Base-by-base conservation (phyloP, 2,329 filamentous ascomycete genomes). In the Fulvia fulva region DNA sequence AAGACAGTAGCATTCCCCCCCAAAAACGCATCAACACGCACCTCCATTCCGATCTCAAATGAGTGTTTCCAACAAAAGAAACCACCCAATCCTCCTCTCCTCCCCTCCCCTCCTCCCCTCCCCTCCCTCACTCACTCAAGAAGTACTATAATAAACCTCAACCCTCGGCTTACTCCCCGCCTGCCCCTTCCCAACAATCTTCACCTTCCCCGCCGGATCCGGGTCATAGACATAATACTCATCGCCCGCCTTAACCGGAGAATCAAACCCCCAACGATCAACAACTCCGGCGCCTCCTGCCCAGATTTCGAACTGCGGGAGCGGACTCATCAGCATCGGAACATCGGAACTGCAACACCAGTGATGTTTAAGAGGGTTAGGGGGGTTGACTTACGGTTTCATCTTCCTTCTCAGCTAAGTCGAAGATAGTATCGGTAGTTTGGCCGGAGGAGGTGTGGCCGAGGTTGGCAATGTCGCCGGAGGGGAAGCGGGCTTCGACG, bases 301-400 rank as follows among this genome's bases (percentile, higher is more conserved):
- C 55, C 50, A 34, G 50, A 53, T 23, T 50, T 57, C 54, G 43
- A 57, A 55, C 44, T 47, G 44, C 9, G 37, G 8, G 34, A 37
- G 34, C 34, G 16, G n/a, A 5, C 14, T 9, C 34, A 14, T 5
- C 9, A 41, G 34, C 34, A 14, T 5, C 9, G 34, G 16, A 14
- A 16, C 34, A 37, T n/a, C 4, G 34, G 8, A n/a, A n/a, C n/a
- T n/a, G n/a, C n/a, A n/a, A n/a, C n/a, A n/a, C n/a, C n/a, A n/a
- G n/a, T n/a, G n/a, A n/a, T n/a, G n/a, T n/a, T n/a, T n/a, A n/a
- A n/a, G n/a, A n/a, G n/a, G n/a, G n/a, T n/a, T n/a, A n/a, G n/a
- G n/a, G n/a, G n/a, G n/a, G n/a, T n/a, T n/a, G n/a, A 26, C 44
- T 47, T 47, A 47, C 44, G 2, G 47, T 50, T 9, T 50, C 26